phyloP scores from a whole-genome alignment of 495 filamentous ascomycete genomes.

The Penicillium simplicissimum region DNA sequence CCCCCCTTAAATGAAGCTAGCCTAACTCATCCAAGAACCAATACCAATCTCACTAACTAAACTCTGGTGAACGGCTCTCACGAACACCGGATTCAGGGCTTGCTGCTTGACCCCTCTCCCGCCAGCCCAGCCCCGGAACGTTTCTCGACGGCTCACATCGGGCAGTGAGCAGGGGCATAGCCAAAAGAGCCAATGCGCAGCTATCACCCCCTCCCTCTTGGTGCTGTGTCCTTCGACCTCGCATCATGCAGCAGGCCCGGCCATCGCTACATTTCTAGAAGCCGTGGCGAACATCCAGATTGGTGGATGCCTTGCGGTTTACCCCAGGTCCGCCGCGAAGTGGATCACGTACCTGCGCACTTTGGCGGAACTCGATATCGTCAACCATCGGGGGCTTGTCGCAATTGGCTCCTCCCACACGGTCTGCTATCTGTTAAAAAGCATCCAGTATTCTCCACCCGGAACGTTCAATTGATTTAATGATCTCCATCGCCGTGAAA shows the following conservation, averaged over 20 bases:
- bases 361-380: conserved; percentile 31
- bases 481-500: conserved; percentile 27
- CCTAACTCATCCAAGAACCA: not conserved
- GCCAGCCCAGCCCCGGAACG: conserved; percentile 15
- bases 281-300: conserved; percentile 22
- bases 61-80: not conserved
- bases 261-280: conserved; percentile 32
- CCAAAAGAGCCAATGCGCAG: conserved; percentile 19
- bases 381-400: conserved; percentile 31
- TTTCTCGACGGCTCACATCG: conserved; percentile 28
- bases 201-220: conserved; percentile 29
- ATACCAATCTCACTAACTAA: not conserved
- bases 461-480: conserved; percentile 7
- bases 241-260: conserved; percentile 16
- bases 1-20: not conserved
- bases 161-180: conserved; percentile 10
- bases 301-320: conserved; percentile 29
- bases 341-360: conserved; percentile 36
- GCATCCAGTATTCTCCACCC: conserved; percentile 27
- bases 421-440: conserved; percentile 27
- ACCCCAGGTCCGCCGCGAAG: conserved; percentile 33
- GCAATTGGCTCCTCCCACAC: conserved; percentile 27
- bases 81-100: conserved; percentile 11
- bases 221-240: not conserved
- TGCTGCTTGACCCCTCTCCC: conserved; percentile 19